Conservation (phyloP, 176 grass and related monocot species). For the Leersia perrieri region DNA sequence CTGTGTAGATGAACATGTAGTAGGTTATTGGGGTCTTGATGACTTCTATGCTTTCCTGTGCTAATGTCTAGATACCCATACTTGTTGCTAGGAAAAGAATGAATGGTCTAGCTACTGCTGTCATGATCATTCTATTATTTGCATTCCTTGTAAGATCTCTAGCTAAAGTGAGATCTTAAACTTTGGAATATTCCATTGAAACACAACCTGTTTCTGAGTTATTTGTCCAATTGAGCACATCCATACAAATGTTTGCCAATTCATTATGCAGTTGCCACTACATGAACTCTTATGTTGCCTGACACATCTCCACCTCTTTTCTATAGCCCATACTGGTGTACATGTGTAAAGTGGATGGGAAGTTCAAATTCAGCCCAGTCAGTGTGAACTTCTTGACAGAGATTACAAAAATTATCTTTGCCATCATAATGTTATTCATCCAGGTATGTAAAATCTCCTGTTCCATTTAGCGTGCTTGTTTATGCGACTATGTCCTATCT, state of each 20-base stretch:
- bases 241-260: not conserved
- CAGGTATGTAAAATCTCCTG: conserved; percentile 63
- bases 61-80: not conserved
- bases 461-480: not conserved
- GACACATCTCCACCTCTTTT: conserved; percentile 28
- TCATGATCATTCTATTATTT: not conserved
- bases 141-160: not conserved
- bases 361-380: conserved; percentile 95
- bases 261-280: not conserved
- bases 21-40: not conserved
- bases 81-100: not conserved
- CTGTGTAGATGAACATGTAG: not conserved
- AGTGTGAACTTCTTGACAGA: conserved; percentile 98
- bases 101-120: not conserved
- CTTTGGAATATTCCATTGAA: not conserved
- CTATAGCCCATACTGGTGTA: conserved; percentile 90
- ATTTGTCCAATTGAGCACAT: not conserved
- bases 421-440: conserved; percentile 73
- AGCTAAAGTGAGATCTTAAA: not conserved
- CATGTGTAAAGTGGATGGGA: conserved; percentile 90
- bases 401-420: conserved; percentile 81
- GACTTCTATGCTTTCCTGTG: not conserved
- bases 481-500: not conserved
- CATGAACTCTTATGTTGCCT: conserved; percentile 8
- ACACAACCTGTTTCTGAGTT: not conserved